Percentiles rank a stretch among this genome's conserved stretches.
These are phyloP conservation scores for Bothriochloa decipiens DNA, from an alignment of 176 grass and related monocot genomes.

Conservation along the genomic window DNA sequence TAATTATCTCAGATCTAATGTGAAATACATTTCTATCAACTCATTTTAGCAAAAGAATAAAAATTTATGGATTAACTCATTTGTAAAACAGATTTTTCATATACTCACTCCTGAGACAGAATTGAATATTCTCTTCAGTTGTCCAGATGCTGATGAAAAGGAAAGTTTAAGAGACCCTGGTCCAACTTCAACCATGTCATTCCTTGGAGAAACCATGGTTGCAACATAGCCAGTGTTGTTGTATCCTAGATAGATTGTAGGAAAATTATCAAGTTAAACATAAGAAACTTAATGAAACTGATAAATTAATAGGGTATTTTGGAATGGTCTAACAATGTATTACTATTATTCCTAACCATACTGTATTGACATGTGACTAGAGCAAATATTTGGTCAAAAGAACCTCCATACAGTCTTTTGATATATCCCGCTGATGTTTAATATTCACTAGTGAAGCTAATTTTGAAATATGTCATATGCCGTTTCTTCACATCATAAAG, in stretches of 20 bases:
- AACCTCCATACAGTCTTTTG: neutral
- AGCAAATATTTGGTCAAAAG: conserved; percentile 13
- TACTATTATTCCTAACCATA: neutral
- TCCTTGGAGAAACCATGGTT: conserved; percentile 49
- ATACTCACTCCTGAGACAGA: conserved; percentile 69
- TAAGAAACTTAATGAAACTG: neutral
- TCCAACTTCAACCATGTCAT: conserved; percentile 71
- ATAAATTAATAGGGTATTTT: neutral
- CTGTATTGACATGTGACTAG: neutral
- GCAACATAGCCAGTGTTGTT: conserved; percentile 42
- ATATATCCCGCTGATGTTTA: neutral
- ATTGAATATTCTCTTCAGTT: conserved; percentile 70
- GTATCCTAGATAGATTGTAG: conserved; percentile 39
- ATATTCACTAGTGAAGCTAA: neutral
- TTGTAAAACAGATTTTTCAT: neutral
- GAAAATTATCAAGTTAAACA: neutral
- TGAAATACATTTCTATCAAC: neutral
- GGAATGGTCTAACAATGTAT: neutral
- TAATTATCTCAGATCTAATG: neutral
- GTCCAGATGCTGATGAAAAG: conserved; percentile 70
- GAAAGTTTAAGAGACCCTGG: conserved; percentile 84
- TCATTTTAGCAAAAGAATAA: neutral
- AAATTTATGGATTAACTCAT: neutral
- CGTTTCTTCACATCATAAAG: neutral
- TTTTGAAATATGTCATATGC: neutral